Conservation (phyloP, 192 early-diverging fungal species). For the Linderina pennispora region DNA sequence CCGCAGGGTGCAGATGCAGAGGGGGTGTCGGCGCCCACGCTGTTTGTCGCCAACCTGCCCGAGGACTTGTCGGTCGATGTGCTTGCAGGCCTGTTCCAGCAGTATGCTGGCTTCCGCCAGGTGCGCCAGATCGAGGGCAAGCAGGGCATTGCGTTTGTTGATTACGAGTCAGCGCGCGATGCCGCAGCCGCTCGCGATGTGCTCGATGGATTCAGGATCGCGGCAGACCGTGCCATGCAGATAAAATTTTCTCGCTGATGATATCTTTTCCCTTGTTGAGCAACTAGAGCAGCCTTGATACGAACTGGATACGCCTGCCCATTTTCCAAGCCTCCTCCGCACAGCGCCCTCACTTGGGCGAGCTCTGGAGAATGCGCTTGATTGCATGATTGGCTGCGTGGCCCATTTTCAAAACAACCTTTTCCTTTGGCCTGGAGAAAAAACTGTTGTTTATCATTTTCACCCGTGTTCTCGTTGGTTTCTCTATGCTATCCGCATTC, state of each 20-base stretch:
- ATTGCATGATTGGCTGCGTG: no score
- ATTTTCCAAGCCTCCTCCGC: no score
- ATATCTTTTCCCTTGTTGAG: no score
- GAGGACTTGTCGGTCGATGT: slow-evolving; percentile 18
- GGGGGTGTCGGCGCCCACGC: slow-evolving; percentile 14
- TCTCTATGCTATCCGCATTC: no score
- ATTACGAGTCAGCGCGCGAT: slow-evolving; percentile 24
- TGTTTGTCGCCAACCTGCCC: slow-evolving; percentile 43
- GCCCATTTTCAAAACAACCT: no score
- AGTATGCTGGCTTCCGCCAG: slow-evolving; percentile 41
- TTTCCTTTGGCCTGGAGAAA: no score
- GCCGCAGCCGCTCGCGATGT: slow-evolving; percentile 34
- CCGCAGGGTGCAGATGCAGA: neutral
- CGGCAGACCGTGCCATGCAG: slow-evolving; percentile 25
- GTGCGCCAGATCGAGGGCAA: slow-evolving; percentile 30
- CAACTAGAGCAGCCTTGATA: no score
- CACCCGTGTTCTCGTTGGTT: no score
- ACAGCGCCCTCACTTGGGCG: no score
- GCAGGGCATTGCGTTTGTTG: slow-evolving; percentile 37
- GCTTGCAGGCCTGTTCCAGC: slow-evolving; percentile 37
- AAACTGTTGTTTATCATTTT: no score
- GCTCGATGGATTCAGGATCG: slow-evolving; percentile 34
- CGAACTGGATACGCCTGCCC: no score
- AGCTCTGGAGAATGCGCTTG: no score
- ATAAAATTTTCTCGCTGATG: slow-evolving; percentile 39